phyloP scores from a whole-genome alignment of 345 rosid genomes.

The Syzygium oleosum region DNA sequence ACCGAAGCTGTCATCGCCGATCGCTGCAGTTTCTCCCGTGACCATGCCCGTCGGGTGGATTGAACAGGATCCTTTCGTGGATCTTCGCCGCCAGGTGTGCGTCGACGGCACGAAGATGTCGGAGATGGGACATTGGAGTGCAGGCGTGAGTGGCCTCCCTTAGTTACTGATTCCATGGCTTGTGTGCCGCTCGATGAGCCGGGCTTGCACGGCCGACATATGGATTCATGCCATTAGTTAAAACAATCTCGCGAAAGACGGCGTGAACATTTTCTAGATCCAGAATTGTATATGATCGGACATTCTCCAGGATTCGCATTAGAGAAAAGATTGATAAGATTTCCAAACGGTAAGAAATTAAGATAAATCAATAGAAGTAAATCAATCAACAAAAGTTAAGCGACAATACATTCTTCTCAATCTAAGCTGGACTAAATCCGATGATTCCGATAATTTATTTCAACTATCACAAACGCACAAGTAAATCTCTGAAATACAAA shows the following conservation, averaged over 20 bases:
- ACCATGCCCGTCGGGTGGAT: not conserved
- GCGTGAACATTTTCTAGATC: too few species aligned
- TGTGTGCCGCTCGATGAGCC: not conserved
- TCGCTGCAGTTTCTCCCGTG: not conserved
- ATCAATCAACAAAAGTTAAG: not conserved
- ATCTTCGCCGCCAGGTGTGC: not conserved
- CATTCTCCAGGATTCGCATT: not conserved
- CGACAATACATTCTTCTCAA: not conserved
- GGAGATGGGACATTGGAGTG: not conserved
- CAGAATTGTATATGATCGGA: too few species aligned
- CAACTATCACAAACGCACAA: not conserved
- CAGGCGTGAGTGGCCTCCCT: not conserved
- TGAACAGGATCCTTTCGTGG: not conserved
- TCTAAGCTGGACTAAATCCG: not conserved
- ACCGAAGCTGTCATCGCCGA: not conserved
- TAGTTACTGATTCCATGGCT: not conserved
- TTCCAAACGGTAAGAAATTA: not conserved
- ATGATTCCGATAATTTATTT: not conserved
- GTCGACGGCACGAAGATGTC: not conserved
- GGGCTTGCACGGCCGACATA: too few species aligned
- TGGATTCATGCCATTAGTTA: not conserved
- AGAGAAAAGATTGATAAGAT: accelerated
- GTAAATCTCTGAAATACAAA: not conserved
- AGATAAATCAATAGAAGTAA: not conserved
- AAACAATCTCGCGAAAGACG: too few species aligned